These are phyloP conservation scores for Talaromyces sp. DNA, from an alignment of 2,329 filamentous ascomycete species.

Conservation along the genomic window DNA sequence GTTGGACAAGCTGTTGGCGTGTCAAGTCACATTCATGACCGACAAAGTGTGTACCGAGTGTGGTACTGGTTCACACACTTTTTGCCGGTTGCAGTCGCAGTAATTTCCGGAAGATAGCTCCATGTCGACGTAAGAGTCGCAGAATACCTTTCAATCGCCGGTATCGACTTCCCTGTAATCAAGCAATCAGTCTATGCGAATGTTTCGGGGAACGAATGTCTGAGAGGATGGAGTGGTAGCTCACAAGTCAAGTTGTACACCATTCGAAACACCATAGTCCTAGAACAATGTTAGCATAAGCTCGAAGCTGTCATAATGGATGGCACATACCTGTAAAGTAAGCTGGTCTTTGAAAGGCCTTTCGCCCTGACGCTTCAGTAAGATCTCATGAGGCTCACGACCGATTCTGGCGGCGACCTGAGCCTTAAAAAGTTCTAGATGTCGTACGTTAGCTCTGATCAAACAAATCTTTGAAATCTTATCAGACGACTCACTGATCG, in stretches of 20 bases:
- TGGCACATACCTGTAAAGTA: slow-evolving; percentile 52
- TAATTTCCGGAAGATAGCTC: slow-evolving; percentile 3
- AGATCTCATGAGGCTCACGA: slow-evolving; percentile 82
- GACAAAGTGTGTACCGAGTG: background rate
- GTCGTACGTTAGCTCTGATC: slow-evolving; percentile 5
- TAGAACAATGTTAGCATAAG: slow-evolving; percentile 41
- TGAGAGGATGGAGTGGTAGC: slow-evolving; percentile 19
- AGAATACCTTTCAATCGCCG: slow-evolving; percentile 35
- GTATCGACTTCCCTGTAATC: slow-evolving; percentile 45
- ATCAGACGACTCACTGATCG: slow-evolving; percentile 54
- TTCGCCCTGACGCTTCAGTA: slow-evolving; percentile 88
- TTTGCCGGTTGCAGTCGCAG: background rate
- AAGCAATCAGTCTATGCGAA: slow-evolving; percentile 26
- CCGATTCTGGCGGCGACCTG: slow-evolving; percentile 88
- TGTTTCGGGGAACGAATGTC: background rate
- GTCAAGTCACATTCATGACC: background rate
- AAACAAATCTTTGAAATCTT: slow-evolving; percentile 9
- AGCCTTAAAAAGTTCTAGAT: slow-evolving; percentile 71
- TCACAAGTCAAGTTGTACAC: slow-evolving; percentile 60
- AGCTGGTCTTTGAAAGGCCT: slow-evolving; percentile 89
- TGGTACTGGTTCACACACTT: background rate
- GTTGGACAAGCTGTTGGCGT: slow-evolving; percentile 7
- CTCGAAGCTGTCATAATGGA: background rate
- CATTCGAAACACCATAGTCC: slow-evolving; percentile 92
- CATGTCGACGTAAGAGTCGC: background rate